Evolutionary conservation across 257 asterid genomes (phyloP).

Genomic region (Solanum clarkiae): DNA sequence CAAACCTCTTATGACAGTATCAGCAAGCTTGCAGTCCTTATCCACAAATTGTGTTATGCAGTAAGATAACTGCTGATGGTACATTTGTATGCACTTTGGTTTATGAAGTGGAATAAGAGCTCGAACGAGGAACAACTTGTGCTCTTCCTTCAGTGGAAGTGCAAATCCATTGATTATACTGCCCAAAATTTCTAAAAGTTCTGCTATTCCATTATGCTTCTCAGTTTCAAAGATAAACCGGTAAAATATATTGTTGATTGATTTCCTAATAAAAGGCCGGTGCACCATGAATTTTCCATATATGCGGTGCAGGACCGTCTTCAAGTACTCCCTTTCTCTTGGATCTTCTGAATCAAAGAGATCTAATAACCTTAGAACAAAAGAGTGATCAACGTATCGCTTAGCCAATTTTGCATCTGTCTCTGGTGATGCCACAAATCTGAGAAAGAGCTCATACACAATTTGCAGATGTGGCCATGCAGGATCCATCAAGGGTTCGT

Average conservation of each 20-base stretch:
- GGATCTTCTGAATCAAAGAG: conserved; percentile 67
- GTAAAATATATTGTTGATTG: conserved; percentile 50
- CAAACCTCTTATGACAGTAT: conserved; percentile 66
- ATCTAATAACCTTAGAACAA: conserved; percentile 41
- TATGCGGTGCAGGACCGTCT: conserved; percentile 50
- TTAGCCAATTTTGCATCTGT: conserved; percentile 63
- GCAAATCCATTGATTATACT: conserved; percentile 68
- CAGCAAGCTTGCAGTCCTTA: conserved; percentile 79
- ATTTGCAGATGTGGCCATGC: conserved; percentile 61
- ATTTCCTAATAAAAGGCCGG: conserved; percentile 54
- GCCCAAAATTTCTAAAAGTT: conserved; percentile 55
- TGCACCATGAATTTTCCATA: conserved; percentile 70
- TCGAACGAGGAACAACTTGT: conserved; percentile 53
- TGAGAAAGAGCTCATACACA: conserved; percentile 49
- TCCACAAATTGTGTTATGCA: conserved; percentile 71
- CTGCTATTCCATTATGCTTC: conserved; percentile 61
- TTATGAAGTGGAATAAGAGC: conserved; percentile 64
- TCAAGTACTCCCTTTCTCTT: conserved; percentile 53
- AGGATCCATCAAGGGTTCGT: conserved; percentile 62
- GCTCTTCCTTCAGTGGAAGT: conserved; percentile 61
- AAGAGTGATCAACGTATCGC: conserved; percentile 54
- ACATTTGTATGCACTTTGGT: conserved; percentile 53
- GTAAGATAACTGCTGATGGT: conserved; percentile 76
- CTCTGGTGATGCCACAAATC: conserved; percentile 63
- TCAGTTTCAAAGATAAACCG: conserved; percentile 52